phyloP scores from a whole-genome alignment of 1,139 yeast genomes.

The Debaryomyces sp. region DNA sequence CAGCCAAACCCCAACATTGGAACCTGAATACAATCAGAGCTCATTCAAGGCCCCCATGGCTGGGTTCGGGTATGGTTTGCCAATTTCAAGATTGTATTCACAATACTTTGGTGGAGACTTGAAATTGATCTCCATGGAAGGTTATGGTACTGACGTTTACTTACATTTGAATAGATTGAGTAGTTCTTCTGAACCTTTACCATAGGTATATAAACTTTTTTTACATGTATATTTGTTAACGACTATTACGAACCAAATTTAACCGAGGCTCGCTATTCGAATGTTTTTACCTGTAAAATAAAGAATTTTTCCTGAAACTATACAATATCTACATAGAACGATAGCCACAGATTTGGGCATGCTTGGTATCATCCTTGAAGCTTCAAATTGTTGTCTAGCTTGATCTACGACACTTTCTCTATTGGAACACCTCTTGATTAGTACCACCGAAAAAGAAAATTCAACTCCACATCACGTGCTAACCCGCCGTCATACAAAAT shows the following conservation, averaged over 20 bases:
- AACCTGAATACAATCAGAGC: constrained; percentile 55
- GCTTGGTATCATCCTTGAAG: background rate
- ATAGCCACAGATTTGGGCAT: background rate
- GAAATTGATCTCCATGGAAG: constrained; percentile 87
- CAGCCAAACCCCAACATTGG: constrained; percentile 68
- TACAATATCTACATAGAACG: background rate
- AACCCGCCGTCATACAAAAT: constrained; percentile 5
- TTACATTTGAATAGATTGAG: constrained; percentile 69
- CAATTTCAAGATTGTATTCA: constrained; percentile 82
- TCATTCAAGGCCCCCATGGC: constrained; percentile 91
- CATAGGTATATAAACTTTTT: constrained; percentile 22
- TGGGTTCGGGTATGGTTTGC: constrained; percentile 91
- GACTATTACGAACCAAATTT: constrained; percentile 1
- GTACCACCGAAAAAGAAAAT: background rate
- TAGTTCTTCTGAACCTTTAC: constrained; percentile 50
- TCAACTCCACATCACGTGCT: constrained; percentile 5
- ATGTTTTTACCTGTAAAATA: background rate
- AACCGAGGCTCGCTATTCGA: constrained; percentile 2
- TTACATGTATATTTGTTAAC: constrained; percentile 6
- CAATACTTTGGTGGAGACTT: constrained; percentile 92
- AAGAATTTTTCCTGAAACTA: background rate
- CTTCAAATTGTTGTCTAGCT: too few species aligned
- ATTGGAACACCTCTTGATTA: background rate
- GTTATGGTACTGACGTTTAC: constrained; percentile 92
- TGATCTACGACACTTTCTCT: background rate